These are phyloP conservation scores for Chenopodium berlandieri DNA, from an alignment of 148 eudicot species.

Conservation along the genomic window DNA sequence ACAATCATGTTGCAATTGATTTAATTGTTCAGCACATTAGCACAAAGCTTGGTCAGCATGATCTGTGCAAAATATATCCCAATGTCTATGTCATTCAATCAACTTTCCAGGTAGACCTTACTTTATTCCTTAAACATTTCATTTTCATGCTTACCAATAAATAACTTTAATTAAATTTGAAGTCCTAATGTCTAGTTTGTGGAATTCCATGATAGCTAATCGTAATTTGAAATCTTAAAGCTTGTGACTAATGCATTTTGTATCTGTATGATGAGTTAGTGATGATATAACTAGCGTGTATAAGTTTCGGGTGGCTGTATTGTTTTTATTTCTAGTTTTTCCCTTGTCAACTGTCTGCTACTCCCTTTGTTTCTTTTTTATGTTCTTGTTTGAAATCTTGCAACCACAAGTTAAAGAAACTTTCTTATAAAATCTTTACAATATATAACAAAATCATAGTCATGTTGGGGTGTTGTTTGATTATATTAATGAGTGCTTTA, in stretches of 20 bases:
- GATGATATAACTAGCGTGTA: background rate
- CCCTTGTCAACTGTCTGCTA: background rate
- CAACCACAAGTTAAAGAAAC: no score
- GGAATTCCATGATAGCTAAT: background rate
- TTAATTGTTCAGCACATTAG: constrained; percentile 88
- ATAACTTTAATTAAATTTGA: background rate
- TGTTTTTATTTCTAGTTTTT: background rate
- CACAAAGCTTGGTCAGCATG: constrained; percentile 95
- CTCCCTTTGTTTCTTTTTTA: no score
- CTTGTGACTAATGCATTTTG: background rate
- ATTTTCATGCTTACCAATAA: no score
- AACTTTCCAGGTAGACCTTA: constrained; percentile 73
- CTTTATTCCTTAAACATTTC: background rate
- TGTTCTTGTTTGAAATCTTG: no score
- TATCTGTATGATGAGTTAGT: background rate
- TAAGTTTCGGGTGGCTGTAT: background rate
- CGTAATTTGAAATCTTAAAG: background rate
- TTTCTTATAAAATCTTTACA: no score
- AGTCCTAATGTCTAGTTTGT: background rate
- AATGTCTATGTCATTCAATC: constrained; percentile 89
- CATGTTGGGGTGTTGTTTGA: no score
- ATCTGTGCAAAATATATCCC: constrained; percentile 86
- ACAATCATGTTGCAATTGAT: constrained; percentile 95
- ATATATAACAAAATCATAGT: no score
- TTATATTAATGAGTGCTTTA: no score